A percentile compares a stretch with the other conserved stretches of the same genome.
These are phyloP conservation scores for Boletus pseudopeckii DNA, from an alignment of 768 basidiomycete species.

Conservation along the genomic window DNA sequence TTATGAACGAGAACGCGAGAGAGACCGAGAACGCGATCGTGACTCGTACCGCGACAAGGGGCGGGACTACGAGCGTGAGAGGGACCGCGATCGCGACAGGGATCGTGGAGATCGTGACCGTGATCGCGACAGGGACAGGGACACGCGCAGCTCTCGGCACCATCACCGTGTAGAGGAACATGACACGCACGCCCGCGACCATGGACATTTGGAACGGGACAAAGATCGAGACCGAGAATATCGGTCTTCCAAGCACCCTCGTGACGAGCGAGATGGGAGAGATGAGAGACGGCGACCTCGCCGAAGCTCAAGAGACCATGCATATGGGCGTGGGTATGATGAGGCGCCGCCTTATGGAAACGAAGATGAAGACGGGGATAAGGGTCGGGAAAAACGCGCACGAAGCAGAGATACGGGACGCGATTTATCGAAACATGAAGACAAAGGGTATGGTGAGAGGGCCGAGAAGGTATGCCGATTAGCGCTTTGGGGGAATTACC, in stretches of 20 bases:
- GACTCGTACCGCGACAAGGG: conserved; percentile 30
- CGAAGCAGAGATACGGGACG: conserved; percentile 42
- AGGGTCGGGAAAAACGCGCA: conserved; percentile 40
- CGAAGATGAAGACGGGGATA: conserved; percentile 39
- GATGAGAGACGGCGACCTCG: conserved; percentile 47
- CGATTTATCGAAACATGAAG: conserved; percentile 38
- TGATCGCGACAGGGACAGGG: conserved; percentile 42
- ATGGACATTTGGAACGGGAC: conserved; percentile 33
- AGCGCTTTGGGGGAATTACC: background rate
- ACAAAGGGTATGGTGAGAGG: conserved; percentile 50
- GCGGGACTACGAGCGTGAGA: conserved; percentile 38
- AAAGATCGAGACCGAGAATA: conserved; percentile 41
- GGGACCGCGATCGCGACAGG: conserved; percentile 40
- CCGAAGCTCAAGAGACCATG: conserved; percentile 39
- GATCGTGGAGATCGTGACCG: conserved; percentile 42
- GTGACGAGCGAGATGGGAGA: conserved; percentile 55
- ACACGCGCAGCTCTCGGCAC: conserved; percentile 33
- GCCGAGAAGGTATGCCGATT: conserved; percentile 57
- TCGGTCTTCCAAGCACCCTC: conserved; percentile 44
- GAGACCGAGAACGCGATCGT: conserved; percentile 25
- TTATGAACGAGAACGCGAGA: conserved; percentile 29
- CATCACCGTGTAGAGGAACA: conserved; percentile 36
- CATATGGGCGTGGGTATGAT: conserved; percentile 45
- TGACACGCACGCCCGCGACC: conserved; percentile 32
- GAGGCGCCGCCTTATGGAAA: conserved; percentile 39